Conservation (phyloP, 345 rosid species). For the Ricinus communis region DNA sequence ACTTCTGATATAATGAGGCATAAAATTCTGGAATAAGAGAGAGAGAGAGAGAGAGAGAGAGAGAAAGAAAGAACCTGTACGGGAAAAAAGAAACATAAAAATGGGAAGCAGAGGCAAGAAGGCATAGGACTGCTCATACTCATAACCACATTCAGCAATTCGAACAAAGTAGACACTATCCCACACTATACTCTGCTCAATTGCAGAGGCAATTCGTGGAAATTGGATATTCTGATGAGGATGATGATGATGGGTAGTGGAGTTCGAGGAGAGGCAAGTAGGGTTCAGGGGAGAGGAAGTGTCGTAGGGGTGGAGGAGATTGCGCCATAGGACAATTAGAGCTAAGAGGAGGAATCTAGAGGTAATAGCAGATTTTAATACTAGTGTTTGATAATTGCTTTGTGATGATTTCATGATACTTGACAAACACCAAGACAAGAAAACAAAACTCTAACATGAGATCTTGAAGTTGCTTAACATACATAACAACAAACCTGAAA, state of each 20-base stretch:
- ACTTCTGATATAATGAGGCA: neutral
- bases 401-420: neutral
- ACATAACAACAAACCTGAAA: too few species aligned
- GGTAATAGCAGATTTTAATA: constrained; percentile 54
- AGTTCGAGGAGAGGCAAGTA: constrained; percentile 40
- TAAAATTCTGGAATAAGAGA: neutral
- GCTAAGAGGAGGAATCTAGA: constrained; percentile 58
- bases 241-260: constrained; percentile 13
- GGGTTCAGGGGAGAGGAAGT: constrained; percentile 74
- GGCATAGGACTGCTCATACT: constrained; percentile 90
- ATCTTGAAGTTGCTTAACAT: too few species aligned
- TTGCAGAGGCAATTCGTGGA: constrained; percentile 40
- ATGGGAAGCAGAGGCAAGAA: constrained; percentile 83
- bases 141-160: constrained; percentile 84
- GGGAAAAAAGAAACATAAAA: constrained; percentile 52
- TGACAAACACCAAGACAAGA: too few species aligned
- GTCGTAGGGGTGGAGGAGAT: constrained; percentile 68
- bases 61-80: constrained; percentile 45
- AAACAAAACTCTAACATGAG: too few species aligned
- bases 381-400: constrained; percentile 11
- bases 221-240: constrained; percentile 20
- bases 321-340: constrained; percentile 64
- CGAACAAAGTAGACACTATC: constrained; percentile 80
- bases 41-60: neutral
- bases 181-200: constrained; percentile 73